phyloP scores from a whole-genome alignment of 148 eudicot species.

The Vaccinium darrowii region DNA sequence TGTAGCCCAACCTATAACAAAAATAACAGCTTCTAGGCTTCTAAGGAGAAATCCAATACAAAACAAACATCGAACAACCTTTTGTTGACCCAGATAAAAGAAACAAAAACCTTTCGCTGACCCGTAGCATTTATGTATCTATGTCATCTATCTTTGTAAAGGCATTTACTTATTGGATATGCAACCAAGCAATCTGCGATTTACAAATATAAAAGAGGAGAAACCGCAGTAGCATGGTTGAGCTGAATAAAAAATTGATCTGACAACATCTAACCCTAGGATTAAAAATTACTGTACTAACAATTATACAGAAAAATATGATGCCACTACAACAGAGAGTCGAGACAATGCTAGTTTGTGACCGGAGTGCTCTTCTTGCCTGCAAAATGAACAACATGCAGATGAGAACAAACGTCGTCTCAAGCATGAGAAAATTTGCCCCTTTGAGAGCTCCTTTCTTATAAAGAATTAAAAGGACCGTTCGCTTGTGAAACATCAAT shows the following conservation, averaged over 20 bases:
- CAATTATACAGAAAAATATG: neutral
- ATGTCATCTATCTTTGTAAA: constrained; percentile 1
- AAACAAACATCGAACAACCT: neutral
- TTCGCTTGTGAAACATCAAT: neutral
- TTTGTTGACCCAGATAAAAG: no score
- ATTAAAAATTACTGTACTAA: neutral
- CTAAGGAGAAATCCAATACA: neutral
- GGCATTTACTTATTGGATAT: constrained; percentile 26
- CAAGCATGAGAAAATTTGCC: neutral
- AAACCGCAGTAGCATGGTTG: constrained; percentile 45
- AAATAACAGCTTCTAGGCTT: neutral
- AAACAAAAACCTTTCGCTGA: neutral
- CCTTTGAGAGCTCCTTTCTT: neutral
- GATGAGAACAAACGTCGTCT: neutral
- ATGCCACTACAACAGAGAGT: neutral
- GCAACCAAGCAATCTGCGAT: constrained; percentile 42
- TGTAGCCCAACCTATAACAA: neutral
- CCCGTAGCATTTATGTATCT: neutral
- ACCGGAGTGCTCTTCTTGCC: constrained; percentile 1
- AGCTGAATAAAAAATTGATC: constrained; percentile 29
- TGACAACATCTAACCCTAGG: neutral
- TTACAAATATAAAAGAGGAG: constrained; percentile 36
- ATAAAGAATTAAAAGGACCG: no score
- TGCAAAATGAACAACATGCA: constrained; percentile 14
- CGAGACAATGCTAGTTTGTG: neutral